Evolutionary conservation across 1,139 yeast genomes (phyloP).

Genomic region (Yamadazyma triangularis): DNA sequence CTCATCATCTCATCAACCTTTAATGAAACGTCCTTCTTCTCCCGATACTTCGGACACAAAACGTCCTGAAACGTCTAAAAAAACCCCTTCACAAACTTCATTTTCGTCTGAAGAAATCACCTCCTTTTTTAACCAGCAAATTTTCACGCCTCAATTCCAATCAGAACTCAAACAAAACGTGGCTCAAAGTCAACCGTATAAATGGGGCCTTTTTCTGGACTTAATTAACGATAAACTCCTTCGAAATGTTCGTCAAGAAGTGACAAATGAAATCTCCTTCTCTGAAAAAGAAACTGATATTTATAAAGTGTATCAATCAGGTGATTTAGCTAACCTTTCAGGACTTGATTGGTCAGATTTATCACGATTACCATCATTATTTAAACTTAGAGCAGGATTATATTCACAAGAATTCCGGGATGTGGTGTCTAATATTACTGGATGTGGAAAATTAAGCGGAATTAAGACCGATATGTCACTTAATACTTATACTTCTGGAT

Average conservation of each 20-base stretch:
- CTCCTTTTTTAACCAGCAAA: constrained; percentile 48
- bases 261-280: constrained; percentile 77
- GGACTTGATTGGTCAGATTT: constrained; percentile 79
- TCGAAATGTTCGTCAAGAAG: constrained; percentile 78
- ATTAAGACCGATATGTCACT: constrained; percentile 87
- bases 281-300: constrained; percentile 96
- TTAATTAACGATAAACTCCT: constrained; percentile 74
- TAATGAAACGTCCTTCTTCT: too few species aligned
- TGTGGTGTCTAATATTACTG: constrained; percentile 74
- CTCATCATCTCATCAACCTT: too few species aligned
- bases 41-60: too few species aligned
- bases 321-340: constrained; percentile 89
- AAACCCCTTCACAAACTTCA: too few species aligned
- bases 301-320: constrained; percentile 90
- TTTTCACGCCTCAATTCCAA: constrained; percentile 49
- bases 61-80: too few species aligned
- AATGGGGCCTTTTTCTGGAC: constrained; percentile 80
- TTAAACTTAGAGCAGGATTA: constrained; percentile 75
- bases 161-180: constrained; percentile 36
- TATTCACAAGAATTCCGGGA: constrained; percentile 85
- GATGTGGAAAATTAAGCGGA: constrained; percentile 88
- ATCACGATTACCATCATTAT: constrained; percentile 66
- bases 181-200: constrained; percentile 64
- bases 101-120: constrained; percentile 44
- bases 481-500: constrained; percentile 87